These are phyloP conservation scores for Sphaerosporella brunnea DNA, from an alignment of 495 filamentous ascomycete genomes.

Conservation along the genomic window DNA sequence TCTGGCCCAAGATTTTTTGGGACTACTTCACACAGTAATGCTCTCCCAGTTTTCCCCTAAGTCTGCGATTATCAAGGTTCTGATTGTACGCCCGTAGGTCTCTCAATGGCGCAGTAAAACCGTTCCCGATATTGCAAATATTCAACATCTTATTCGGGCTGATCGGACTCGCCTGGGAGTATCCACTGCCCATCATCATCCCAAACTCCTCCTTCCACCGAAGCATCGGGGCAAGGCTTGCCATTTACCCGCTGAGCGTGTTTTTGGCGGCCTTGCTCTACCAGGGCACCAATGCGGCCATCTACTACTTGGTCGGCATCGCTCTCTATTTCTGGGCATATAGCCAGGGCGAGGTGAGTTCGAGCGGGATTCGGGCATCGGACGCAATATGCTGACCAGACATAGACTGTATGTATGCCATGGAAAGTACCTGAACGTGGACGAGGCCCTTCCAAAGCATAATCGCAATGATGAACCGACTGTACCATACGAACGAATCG, in stretches of 20 bases:
- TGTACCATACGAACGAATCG: too few species aligned
- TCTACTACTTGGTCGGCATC: constrained; percentile 83
- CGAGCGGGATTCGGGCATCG: neutral
- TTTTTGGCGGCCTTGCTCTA: constrained; percentile 64
- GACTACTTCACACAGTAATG: constrained; percentile 78
- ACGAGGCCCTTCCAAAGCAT: constrained; percentile 13
- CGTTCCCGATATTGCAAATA: constrained; percentile 76
- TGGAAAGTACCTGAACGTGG: constrained; percentile 24
- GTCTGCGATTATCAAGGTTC: too few species aligned
- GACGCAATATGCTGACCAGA: too few species aligned
- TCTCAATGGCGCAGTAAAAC: constrained; percentile 69
- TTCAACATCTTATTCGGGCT: constrained; percentile 87
- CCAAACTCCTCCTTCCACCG: constrained; percentile 59
- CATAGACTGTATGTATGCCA: constrained; percentile 25
- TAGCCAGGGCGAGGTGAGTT: constrained; percentile 79
- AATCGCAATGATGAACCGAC: constrained; percentile 2
- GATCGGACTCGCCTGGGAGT: constrained; percentile 72
- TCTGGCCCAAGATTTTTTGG: constrained; percentile 99
- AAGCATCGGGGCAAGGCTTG: constrained; percentile 68
- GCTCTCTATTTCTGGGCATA: constrained; percentile 92
- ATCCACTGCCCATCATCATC: constrained; percentile 48
- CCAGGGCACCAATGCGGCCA: constrained; percentile 75
- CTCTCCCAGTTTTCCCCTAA: too few species aligned
- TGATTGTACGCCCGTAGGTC: constrained; percentile 35
- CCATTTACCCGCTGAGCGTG: constrained; percentile 66